Conservation (phyloP, 441 rosid species). For the Eutrema salsugineum region DNA sequence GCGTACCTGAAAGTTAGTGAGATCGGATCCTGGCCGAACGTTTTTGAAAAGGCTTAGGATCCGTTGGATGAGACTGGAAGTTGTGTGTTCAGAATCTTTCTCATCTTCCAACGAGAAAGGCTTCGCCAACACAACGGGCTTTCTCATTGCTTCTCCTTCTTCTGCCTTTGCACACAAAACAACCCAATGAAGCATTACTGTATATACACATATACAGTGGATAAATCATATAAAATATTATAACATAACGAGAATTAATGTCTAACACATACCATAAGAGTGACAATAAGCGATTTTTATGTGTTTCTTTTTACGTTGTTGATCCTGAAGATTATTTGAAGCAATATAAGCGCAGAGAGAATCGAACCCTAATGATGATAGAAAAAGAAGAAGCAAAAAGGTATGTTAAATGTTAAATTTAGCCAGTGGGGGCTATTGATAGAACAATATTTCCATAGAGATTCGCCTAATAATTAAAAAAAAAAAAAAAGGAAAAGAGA, state of each 20-base stretch:
- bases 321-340: too few relatives aligned
- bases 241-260: background rate
- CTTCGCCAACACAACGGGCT: constrained; percentile 43
- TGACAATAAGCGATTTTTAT: background rate
- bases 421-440: too few relatives aligned
- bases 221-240: background rate
- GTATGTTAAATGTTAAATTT: too few relatives aligned
- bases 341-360: too few relatives aligned
- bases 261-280: constrained; percentile 13
- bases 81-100: constrained; percentile 35
- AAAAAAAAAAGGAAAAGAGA: too few relatives aligned
- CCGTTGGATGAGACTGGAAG: constrained; percentile 56
- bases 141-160: constrained; percentile 18
- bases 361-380: too few relatives aligned
- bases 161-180: constrained; percentile 6
- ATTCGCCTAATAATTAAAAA: too few relatives aligned
- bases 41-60: constrained; percentile 53
- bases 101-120: constrained; percentile 54
- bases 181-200: background rate
- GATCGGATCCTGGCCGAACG: constrained; percentile 69
- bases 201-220: background rate
- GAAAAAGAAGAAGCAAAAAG: too few relatives aligned
- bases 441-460: too few relatives aligned
- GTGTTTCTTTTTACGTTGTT: background rate
- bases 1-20: constrained; percentile 57